phyloP scores from a whole-genome alignment of 495 filamentous ascomycete genomes.

The Penicillium herquei region DNA sequence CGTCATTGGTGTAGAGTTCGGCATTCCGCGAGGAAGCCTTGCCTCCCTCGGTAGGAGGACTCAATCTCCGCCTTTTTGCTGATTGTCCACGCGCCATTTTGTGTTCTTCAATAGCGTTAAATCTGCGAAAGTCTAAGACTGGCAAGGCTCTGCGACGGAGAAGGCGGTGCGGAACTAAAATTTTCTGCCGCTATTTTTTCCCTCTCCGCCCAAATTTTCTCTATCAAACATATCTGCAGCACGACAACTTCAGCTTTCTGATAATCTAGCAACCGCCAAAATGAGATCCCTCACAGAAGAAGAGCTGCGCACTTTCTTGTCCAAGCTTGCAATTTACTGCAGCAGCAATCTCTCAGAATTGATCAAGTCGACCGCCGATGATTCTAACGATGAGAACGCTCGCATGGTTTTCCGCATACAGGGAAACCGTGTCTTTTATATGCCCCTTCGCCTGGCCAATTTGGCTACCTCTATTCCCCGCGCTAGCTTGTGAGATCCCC shows the following conservation, averaged over 20 bases:
- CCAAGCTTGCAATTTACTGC: conserved; percentile 66
- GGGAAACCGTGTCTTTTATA: conserved; percentile 80
- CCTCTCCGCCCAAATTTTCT: neutral
- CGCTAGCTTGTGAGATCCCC: conserved; percentile 68
- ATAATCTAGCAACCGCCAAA: conserved; percentile 15
- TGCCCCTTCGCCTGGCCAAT: conserved; percentile 82
- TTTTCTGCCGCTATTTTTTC: conserved; percentile 19
- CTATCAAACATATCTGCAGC: neutral
- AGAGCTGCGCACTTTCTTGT: conserved; percentile 62
- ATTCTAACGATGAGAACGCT: conserved; percentile 46
- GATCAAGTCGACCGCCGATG: conserved; percentile 54
- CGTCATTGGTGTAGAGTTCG: conserved; percentile 42
- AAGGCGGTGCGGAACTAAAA: conserved; percentile 19
- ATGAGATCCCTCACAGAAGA: conserved; percentile 76
- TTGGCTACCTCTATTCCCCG: conserved; percentile 81
- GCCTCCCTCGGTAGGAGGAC: conserved; percentile 45
- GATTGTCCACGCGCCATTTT: conserved; percentile 50
- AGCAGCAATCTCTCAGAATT: neutral
- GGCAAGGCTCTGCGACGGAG: conserved; percentile 18
- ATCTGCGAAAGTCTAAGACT: conserved; percentile 22
- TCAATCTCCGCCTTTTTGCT: conserved; percentile 54
- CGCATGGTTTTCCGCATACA: conserved; percentile 86
- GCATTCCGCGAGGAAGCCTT: conserved; percentile 33
- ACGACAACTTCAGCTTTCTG: neutral
- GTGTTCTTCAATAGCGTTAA: conserved; percentile 5